These are phyloP conservation scores for Combretum micranthum DNA, from an alignment of 345 rosid species.

Conservation along the genomic window DNA sequence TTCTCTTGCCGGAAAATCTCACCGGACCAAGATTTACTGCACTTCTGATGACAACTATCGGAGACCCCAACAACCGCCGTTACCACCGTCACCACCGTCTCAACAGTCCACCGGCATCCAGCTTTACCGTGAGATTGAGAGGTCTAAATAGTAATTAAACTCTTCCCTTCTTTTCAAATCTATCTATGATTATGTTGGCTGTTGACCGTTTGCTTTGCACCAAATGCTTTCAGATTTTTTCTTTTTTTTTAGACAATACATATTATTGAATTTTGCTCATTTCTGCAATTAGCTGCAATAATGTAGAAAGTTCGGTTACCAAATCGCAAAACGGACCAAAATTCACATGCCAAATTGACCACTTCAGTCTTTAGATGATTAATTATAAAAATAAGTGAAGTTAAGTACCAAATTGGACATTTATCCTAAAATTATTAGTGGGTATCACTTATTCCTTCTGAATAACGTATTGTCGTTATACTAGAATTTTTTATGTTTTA, in stretches of 20 bases:
- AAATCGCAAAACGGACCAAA: no score
- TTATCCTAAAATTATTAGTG: no score
- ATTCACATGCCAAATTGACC: no score
- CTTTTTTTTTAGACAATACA: no score
- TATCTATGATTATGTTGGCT: neutral
- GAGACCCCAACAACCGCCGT: conserved; percentile 3
- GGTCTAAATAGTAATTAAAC: conserved; percentile 23
- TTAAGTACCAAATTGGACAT: no score
- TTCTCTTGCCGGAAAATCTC: conserved; percentile 5
- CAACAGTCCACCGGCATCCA: conserved; percentile 49
- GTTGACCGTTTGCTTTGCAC: neutral
- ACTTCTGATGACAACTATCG: conserved; percentile 23
- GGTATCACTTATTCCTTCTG: no score
- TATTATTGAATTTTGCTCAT: no score
- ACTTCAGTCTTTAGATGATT: no score
- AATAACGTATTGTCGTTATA: neutral
- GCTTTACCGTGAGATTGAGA: conserved; percentile 81
- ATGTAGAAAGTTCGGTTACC: no score
- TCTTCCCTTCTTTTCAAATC: neutral
- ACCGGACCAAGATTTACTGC: conserved; percentile 23
- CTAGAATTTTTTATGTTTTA: neutral
- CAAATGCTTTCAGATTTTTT: no score
- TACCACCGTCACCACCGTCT: conserved; percentile 36
- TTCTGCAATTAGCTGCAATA: no score
- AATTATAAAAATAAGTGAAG: no score